phyloP scores from a whole-genome alignment of 2,329 filamentous ascomycete species.

The Ilyonectria sp. region DNA sequence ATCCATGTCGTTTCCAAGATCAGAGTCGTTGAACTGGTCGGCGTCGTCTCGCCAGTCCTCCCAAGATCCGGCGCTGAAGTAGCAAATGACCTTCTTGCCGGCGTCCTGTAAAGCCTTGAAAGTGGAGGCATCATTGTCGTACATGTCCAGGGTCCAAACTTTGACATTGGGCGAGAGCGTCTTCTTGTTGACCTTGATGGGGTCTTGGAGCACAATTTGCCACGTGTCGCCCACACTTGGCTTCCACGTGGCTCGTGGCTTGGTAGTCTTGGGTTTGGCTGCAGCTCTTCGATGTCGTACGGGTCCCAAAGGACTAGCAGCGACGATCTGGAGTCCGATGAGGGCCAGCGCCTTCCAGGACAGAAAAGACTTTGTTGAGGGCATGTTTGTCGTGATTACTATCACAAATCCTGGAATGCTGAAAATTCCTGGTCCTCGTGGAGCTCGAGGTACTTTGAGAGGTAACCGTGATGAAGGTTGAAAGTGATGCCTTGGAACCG shows the following conservation, averaged over 20 bases:
- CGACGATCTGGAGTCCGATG: neutral
- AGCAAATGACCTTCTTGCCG: constrained; percentile 78
- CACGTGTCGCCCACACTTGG: constrained; percentile 55
- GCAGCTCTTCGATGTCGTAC: neutral
- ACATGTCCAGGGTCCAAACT: constrained; percentile 67
- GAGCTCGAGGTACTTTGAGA: too few species aligned
- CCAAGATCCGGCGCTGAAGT: constrained; percentile 81
- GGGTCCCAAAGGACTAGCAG: neutral
- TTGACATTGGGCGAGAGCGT: constrained; percentile 62
- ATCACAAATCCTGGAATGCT: too few species aligned
- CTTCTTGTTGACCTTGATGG: constrained; percentile 54
- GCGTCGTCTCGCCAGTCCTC: constrained; percentile 75
- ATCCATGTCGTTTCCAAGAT: constrained; percentile 71
- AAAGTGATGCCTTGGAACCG: neutral
- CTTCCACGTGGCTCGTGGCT: neutral
- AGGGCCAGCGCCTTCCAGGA: neutral
- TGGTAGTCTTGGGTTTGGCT: neutral
- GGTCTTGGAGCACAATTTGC: constrained; percentile 72
- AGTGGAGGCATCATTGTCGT: constrained; percentile 62
- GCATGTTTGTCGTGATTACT: neutral
- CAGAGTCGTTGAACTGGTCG: constrained; percentile 66
- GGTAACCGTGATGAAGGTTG: neutral
- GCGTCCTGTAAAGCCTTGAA: constrained; percentile 71
- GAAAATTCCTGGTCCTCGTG: too few species aligned
- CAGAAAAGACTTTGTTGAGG: neutral